Conservation (phyloP, 2,329 filamentous ascomycete genomes). For the Triangularia setosa region DNA sequence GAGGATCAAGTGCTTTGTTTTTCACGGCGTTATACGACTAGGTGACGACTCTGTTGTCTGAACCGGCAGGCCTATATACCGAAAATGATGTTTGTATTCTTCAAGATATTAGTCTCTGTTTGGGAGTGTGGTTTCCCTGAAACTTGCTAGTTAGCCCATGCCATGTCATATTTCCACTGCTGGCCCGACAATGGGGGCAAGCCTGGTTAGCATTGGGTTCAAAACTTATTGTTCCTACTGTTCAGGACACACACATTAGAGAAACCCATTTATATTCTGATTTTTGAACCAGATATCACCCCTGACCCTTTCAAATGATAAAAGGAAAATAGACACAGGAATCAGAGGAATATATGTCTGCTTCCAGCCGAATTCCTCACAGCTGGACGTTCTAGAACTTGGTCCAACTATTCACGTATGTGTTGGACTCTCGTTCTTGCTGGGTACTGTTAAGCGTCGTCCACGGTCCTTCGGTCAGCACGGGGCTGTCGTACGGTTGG, state of each 20-base stretch:
- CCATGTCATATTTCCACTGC: too few species aligned
- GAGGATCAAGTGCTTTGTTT: not conserved
- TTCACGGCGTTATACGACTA: not conserved
- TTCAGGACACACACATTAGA: too few species aligned
- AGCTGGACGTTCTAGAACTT: conserved; percentile 15
- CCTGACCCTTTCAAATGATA: not conserved
- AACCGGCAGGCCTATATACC: not conserved
- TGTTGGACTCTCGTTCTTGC: conserved; percentile 23
- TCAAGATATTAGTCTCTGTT: not conserved
- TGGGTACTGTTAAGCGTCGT: conserved; percentile 27
- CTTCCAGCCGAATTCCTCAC: not conserved
- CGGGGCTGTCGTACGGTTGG: not conserved
- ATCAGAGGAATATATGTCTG: not conserved
- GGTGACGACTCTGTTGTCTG: not conserved
- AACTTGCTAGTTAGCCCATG: not conserved
- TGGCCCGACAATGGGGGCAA: not conserved
- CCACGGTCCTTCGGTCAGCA: conserved; percentile 10
- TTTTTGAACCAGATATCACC: too few species aligned
- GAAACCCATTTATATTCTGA: too few species aligned
- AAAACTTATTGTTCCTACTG: too few species aligned
- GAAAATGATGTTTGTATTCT: not conserved
- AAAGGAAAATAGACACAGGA: not conserved
- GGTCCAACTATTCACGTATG: conserved; percentile 29
- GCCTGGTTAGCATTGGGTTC: not conserved
- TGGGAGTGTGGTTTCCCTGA: not conserved